Evolutionary conservation across 192 early-diverging fungal species (phyloP).

Genomic region (Geranomyces michiganensis): DNA sequence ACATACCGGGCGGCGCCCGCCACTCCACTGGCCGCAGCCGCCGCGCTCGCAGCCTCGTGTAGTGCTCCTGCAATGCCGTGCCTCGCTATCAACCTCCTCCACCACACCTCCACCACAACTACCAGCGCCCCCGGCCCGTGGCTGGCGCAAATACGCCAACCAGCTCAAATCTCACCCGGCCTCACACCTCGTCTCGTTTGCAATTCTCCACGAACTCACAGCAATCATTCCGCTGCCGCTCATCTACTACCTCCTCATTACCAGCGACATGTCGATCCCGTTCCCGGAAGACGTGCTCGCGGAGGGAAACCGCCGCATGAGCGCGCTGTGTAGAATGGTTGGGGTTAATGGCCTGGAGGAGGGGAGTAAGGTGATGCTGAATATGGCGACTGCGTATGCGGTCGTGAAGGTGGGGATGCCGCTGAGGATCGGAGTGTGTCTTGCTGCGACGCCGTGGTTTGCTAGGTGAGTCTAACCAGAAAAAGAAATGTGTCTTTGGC

Average conservation of each 20-base stretch:
- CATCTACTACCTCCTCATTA: constrained; percentile 68
- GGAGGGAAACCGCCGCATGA: constrained; percentile 44
- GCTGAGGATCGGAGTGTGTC: constrained; percentile 55
- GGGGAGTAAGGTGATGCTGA: constrained; percentile 59
- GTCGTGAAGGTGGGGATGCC: constrained; percentile 80
- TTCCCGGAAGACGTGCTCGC: constrained; percentile 66
- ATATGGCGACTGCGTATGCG: constrained; percentile 80
- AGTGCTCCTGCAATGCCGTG: too few relatives aligned
- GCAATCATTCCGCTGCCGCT: constrained; percentile 78
- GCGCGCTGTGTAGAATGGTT: constrained; percentile 59
- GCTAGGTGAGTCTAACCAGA: constrained; percentile 53
- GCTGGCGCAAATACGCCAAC: constrained; percentile 15
- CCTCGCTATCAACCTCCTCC: too few relatives aligned
- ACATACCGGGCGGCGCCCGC: too few relatives aligned
- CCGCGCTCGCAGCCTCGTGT: too few relatives aligned
- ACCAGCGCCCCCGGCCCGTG: not conserved
- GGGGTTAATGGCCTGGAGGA: constrained; percentile 44
- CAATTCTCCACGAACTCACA: constrained; percentile 86
- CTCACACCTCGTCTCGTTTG: constrained; percentile 65
- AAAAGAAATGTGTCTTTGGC: too few relatives aligned
- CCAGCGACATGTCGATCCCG: constrained; percentile 60
- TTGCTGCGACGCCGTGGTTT: constrained; percentile 53
- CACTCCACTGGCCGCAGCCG: too few relatives aligned
- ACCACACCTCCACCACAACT: too few relatives aligned
- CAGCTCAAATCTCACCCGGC: constrained; percentile 38